These are phyloP conservation scores for Trichophyton rubrum DNA, from an alignment of 2,329 filamentous ascomycete species.

Conservation along the genomic window DNA sequence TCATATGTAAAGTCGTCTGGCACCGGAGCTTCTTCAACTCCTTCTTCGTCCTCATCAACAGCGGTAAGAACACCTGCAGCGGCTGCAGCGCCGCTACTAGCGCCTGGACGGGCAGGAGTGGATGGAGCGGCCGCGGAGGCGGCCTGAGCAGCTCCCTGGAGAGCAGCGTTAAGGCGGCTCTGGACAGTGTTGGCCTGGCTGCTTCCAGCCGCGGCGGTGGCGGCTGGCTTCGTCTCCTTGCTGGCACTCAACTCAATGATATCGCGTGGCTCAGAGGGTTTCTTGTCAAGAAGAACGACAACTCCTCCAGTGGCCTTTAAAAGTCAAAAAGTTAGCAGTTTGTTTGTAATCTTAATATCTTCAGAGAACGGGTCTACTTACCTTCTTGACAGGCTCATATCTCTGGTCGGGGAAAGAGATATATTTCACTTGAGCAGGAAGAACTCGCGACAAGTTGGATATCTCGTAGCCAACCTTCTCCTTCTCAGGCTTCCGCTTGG, in stretches of 20 bases:
- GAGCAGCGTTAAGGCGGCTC: slow-evolving; percentile 32
- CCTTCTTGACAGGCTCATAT: slow-evolving; percentile 88
- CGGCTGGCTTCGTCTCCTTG: slow-evolving; percentile 43
- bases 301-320: slow-evolving; percentile 79
- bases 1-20: slow-evolving; percentile 38
- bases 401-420: slow-evolving; percentile 82
- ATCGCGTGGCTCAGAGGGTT: slow-evolving; percentile 63
- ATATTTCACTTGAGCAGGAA: slow-evolving; percentile 87
- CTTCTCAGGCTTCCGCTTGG: slow-evolving; percentile 85
- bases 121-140: slow-evolving; percentile 11
- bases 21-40: slow-evolving; percentile 36
- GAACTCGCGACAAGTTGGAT: slow-evolving; percentile 90
- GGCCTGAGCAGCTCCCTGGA: slow-evolving; percentile 17
- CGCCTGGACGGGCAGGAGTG: slow-evolving; percentile 17
- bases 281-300: slow-evolving; percentile 75
- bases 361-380: slow-evolving; percentile 31
- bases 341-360: background rate
- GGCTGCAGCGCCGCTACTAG: slow-evolving; percentile 48
- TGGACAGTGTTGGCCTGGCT: slow-evolving; percentile 32
- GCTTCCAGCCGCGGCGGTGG: slow-evolving; percentile 9
- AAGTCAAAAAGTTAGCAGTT: slow-evolving; percentile 25
- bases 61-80: slow-evolving; percentile 72
- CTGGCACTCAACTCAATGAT: slow-evolving; percentile 87
- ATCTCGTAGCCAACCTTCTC: slow-evolving; percentile 95
- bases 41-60: slow-evolving; percentile 58